phyloP scores from a whole-genome alignment of 257 asterid genomes.

The Salvia hispanica region DNA sequence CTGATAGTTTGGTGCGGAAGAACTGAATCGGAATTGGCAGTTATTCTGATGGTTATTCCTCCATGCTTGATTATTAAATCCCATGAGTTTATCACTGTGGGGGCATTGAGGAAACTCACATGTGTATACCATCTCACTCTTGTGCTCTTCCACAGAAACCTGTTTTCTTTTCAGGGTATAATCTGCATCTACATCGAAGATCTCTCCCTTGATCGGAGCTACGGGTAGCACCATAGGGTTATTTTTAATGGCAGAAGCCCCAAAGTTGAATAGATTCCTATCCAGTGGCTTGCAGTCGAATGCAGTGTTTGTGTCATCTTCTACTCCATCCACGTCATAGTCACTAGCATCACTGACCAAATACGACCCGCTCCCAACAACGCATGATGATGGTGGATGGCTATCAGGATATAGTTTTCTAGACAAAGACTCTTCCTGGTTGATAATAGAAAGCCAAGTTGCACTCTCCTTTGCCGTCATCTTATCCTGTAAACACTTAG shows the following conservation, averaged over 20 bases:
- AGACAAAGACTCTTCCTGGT: slow-evolving; percentile 53
- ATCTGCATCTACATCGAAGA: slow-evolving; percentile 42
- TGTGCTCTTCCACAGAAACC: slow-evolving; percentile 35
- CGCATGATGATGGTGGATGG: slow-evolving; percentile 27
- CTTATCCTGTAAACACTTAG: slow-evolving; percentile 61
- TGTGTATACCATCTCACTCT: slow-evolving; percentile 38
- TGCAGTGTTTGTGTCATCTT: slow-evolving; percentile 35
- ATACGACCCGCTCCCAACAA: slow-evolving; percentile 38
- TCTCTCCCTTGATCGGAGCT: slow-evolving; percentile 54
- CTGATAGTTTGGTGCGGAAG: slow-evolving; percentile 37
- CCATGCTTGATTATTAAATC: slow-evolving; percentile 50
- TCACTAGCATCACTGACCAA: slow-evolving; percentile 40
- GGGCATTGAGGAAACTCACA: slow-evolving; percentile 61
- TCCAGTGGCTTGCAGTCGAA: slow-evolving; percentile 43
- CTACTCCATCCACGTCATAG: slow-evolving; percentile 57
- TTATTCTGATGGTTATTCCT: slow-evolving; percentile 59
- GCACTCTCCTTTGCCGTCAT: slow-evolving; percentile 71
- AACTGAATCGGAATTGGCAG: slow-evolving; percentile 46
- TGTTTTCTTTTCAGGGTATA: slow-evolving; percentile 48
- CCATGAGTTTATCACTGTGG: slow-evolving; percentile 49
- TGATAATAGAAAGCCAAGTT: slow-evolving; percentile 56
- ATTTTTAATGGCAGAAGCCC: slow-evolving; percentile 24
- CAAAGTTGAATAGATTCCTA: slow-evolving; percentile 35
- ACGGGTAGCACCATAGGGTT: slow-evolving; percentile 33
- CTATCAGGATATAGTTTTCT: slow-evolving; percentile 43